A percentile compares a stretch with the other conserved stretches of the same genome.
phyloP scores from a whole-genome alignment of 2,329 filamentous ascomycete species.

The Cladosporium sp. region DNA sequence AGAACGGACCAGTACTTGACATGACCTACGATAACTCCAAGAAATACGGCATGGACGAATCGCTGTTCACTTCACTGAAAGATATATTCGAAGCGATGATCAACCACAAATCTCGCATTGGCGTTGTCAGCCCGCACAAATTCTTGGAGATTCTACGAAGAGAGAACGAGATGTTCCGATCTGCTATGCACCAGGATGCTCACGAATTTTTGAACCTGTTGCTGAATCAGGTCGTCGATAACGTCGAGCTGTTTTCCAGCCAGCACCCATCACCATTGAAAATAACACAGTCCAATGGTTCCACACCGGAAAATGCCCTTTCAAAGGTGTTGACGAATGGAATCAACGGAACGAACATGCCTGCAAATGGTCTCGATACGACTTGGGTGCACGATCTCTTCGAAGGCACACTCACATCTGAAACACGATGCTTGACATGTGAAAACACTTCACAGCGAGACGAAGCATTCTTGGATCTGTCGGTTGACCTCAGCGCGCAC shows the following conservation, averaged over 20 bases:
- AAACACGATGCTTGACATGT: constrained; percentile 94
- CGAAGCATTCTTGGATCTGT: constrained; percentile 93
- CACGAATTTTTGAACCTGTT: constrained; percentile 95
- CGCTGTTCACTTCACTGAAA: constrained; percentile 89
- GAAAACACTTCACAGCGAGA: constrained; percentile 94
- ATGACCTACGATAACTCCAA: constrained; percentile 77
- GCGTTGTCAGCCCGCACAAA: constrained; percentile 86
- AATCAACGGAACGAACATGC: constrained; percentile 24
- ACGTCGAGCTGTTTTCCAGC: constrained; percentile 84
- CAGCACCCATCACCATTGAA: constrained; percentile 51
- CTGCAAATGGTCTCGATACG: constrained; percentile 38
- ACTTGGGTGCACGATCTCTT: constrained; percentile 97
- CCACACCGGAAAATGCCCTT: constrained; percentile 30
- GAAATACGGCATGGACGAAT: constrained; percentile 90
- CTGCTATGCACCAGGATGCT: constrained; percentile 96
- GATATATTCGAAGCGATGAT: constrained; percentile 94
- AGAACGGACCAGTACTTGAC: constrained; percentile 83
- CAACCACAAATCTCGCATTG: constrained; percentile 76
- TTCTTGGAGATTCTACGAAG: constrained; percentile 92
- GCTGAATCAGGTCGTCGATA: constrained; percentile 93
- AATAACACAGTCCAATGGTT: constrained; percentile 30
- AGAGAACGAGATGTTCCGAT: constrained; percentile 96
- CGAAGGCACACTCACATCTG: constrained; percentile 89
- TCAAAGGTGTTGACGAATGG: constrained; percentile 26
- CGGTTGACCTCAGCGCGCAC: constrained; percentile 92